phyloP scores from a whole-genome alignment of 108 stramenopile genomes.

The Nannochloropsis oceanica region DNA sequence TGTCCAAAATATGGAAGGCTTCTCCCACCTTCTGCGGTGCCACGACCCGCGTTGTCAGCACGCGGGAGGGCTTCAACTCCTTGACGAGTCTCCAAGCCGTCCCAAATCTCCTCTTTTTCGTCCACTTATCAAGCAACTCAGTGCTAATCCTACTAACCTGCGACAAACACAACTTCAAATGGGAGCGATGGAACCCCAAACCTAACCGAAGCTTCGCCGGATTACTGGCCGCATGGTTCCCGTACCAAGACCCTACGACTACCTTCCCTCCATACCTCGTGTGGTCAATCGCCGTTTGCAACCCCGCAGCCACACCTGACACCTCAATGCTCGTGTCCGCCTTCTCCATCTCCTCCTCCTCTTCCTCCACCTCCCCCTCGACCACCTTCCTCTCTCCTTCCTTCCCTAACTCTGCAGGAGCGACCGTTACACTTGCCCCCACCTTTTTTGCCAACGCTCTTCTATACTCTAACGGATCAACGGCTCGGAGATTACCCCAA shows the following conservation, averaged over 20 bases:
- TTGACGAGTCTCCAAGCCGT: conserved; percentile 62
- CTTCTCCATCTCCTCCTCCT: neutral
- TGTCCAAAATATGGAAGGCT: neutral
- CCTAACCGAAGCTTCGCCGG: conserved; percentile 60
- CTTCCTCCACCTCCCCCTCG: neutral
- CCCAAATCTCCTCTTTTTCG: conserved; percentile 58
- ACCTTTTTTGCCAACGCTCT: neutral
- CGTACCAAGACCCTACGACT: conserved; percentile 74
- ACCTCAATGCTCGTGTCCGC: conserved; percentile 46
- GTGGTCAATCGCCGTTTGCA: conserved; percentile 65
- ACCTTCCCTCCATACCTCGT: conserved; percentile 58
- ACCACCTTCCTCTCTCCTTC: neutral
- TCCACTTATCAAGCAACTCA: conserved; percentile 54
- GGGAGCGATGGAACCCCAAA: conserved; percentile 76
- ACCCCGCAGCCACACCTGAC: conserved; percentile 55
- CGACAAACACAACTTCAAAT: conserved; percentile 59
- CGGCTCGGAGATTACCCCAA: neutral
- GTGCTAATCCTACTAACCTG: conserved; percentile 43
- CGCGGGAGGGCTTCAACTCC: conserved; percentile 50
- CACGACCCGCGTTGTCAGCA: conserved; percentile 42
- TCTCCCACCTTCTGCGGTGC: neutral
- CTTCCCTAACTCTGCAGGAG: neutral
- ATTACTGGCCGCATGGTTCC: conserved; percentile 27
- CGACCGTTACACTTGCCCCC: neutral
- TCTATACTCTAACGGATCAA: neutral